Evolutionary conservation across 2,329 filamentous ascomycete species (phyloP), one percentile per base, ranked within the genome.

Genomic region (Keithomyces neogunnii): DNA sequence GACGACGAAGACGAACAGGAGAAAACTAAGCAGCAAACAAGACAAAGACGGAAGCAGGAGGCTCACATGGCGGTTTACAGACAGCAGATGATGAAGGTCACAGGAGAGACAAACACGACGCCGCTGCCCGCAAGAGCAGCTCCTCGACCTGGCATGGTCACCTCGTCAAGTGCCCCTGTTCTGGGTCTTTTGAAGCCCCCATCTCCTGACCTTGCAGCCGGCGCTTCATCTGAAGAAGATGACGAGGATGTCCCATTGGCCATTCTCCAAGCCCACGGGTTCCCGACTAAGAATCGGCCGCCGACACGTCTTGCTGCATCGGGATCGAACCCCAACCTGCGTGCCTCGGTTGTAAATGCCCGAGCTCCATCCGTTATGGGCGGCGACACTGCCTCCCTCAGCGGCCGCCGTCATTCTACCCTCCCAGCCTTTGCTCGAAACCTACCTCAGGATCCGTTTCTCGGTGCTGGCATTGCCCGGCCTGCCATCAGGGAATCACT

Each of bases 21-120:
- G 62, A 88, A 87, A 62, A 81, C 82, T 31, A 85, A 77, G 63
- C 78, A 88, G 63, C 76, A 86, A 45, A 82, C 85, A 19, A 87
- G 84, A 64, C 88, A 93, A 65, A 78, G 90, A 56, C 81, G 84
- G 61, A 93, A 91, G 73, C 90, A 96, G 65, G 89, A 95, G 67
- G 90, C 90, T 10, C 89, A 93, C 65, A 85, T 96, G 74, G 80
- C 89, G 1, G 85, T 95, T 2, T 95, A 95, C 66, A 82, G 90
- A 52, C 90, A 96, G 66, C 88, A 93, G 68, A 96, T 95, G 90
- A 95, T 92, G 87, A 95, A 95, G 69, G 86, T 93, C 32, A 95
- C 89, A 1, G 90, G 90, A 46, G 88, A 92, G 59, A 71, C 82
- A 28, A 66, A 76, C 4, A 46, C 55, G 5, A 47, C 55, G 6